A percentile compares a stretch with the other conserved stretches of the same genome.
These are phyloP conservation scores for Vanrija sp. DNA, from an alignment of 1,284 basidiomycete species.

Conservation along the genomic window DNA sequence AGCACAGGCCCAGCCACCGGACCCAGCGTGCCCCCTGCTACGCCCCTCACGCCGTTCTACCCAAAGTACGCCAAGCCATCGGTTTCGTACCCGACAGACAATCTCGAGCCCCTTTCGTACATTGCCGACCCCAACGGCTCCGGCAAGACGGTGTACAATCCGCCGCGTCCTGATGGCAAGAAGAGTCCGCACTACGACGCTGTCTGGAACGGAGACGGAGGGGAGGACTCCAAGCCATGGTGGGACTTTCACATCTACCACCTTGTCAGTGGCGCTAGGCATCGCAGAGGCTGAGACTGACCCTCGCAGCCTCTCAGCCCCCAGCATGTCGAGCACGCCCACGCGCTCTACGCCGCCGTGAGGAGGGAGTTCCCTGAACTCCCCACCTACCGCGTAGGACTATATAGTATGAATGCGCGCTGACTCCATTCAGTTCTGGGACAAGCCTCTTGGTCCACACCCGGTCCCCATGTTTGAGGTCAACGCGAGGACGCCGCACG, in stretches of 20 bases:
- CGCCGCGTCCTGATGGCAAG: conserved; percentile 17
- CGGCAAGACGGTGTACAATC: conserved; percentile 56
- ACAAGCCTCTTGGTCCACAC: conserved; percentile 16
- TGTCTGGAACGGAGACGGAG: conserved; percentile 7
- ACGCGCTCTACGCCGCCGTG: conserved; percentile 19
- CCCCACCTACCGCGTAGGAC: conserved; percentile 16
- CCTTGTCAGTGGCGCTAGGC: conserved; percentile 41
- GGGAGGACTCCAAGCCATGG: conserved; percentile 6
- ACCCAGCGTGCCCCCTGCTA: neutral
- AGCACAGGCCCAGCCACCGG: no score
- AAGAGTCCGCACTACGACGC: conserved; percentile 15
- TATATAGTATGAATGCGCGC: neutral
- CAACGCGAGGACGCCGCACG: conserved; percentile 62
- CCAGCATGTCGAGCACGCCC: conserved; percentile 15
- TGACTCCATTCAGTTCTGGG: conserved; percentile 15
- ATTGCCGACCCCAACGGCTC: conserved; percentile 53
- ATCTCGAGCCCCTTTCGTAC: conserved; percentile 48
- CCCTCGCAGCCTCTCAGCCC: conserved; percentile 34
- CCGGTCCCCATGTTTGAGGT: conserved; percentile 67
- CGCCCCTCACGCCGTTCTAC: conserved; percentile 2
- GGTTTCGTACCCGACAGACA: conserved; percentile 4
- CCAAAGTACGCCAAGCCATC: conserved; percentile 3
- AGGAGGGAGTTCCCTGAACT: conserved; percentile 23
- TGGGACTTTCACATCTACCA: conserved; percentile 26
- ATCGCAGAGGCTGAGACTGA: conserved; percentile 43